Base-by-base conservation (phyloP, 2,329 filamentous ascomycete species). In the Fusarium camptoceras region DNA sequence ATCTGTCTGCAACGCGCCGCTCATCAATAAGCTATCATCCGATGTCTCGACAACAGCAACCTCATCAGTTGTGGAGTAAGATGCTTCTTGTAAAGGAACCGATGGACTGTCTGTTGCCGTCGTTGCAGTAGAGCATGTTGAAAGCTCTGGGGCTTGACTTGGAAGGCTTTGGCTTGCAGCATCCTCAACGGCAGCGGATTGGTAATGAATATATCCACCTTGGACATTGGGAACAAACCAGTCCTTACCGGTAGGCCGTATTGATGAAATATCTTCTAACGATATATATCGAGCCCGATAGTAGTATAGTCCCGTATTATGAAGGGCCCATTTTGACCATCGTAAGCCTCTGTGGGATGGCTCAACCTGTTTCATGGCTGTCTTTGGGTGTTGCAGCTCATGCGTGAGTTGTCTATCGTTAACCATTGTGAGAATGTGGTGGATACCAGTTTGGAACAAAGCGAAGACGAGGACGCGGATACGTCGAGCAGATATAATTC, bases 261-360 rank as follows among this genome's bases (percentile, higher is more conserved):
- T 56, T 34, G 54, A 39, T 34, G 57, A 44, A 12, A 67, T 64
- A 11, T 51, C 68, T 12, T 72, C 51, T n/a, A 65, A 57, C 27
- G 72, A 56, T 47, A 75, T 62, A n/a, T 66, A 66, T 11, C 73
- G 70, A 22, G 59, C 72, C 57, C 73, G 73, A 14, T 70, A 75
- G 28, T 73, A 75, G 54, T 68, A 67, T 9, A 63, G 41, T 5
- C 59, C 49, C 4, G 68, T 66, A 8, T 30, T 14, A 31, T 73
- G 61, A 5, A 68, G 54, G 28, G 41, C 42, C 73, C 73, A 75
- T 55, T 64, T 55, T 2, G 68, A 70, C 72, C 73, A 75, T 46
- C 44, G 37, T 10, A 48, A 51, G 27, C 48, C 42, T 39, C 25
- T 37, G 42, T 48, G 44, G 20, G 31, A 34, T 50, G 53, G 30